Percentiles rank a stretch among this genome's conserved stretches.
Evolutionary conservation across 1,284 basidiomycete species (phyloP).

Genomic region (Abortiporus biennis): DNA sequence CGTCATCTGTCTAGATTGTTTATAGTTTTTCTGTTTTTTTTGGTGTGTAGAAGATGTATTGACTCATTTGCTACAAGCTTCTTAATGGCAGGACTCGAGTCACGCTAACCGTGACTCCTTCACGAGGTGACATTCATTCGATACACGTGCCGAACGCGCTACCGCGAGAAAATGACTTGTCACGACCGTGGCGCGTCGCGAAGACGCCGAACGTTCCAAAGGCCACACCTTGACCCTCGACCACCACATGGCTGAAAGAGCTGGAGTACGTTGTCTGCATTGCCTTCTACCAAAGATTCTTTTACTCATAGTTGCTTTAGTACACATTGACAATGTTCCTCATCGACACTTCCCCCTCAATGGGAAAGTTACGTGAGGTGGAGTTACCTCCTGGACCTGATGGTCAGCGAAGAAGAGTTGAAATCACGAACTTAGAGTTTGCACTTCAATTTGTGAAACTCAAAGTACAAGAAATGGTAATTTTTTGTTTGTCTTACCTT

Average conservation of each 20-base stretch:
- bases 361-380: conserved; percentile 60
- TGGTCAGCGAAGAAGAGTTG: conserved; percentile 41
- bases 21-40: too few relatives aligned
- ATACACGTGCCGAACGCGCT: too few relatives aligned
- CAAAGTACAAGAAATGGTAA: conserved; percentile 85
- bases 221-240: too few relatives aligned
- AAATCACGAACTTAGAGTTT: conserved; percentile 78
- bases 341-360: conserved; percentile 82
- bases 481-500: conserved; percentile 5
- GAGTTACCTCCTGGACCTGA: conserved; percentile 49
- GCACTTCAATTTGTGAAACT: conserved; percentile 81
- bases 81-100: too few relatives aligned
- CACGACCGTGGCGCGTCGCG: too few relatives aligned
- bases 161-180: too few relatives aligned
- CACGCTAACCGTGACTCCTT: too few relatives aligned
- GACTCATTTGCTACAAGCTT: too few relatives aligned
- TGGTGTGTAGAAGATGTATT: too few relatives aligned
- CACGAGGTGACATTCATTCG: too few relatives aligned
- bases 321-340: conserved; percentile 84
- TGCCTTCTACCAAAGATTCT: background rate
- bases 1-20: too few relatives aligned
- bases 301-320: conserved; percentile 28
- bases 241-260: conserved; percentile 76
- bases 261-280: conserved; percentile 45
- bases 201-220: too few relatives aligned